Evolutionary conservation across 805 yeast species (phyloP), one percentile per base, ranked within the genome.

Genomic region (Yamadazyma akitaensis): DNA sequence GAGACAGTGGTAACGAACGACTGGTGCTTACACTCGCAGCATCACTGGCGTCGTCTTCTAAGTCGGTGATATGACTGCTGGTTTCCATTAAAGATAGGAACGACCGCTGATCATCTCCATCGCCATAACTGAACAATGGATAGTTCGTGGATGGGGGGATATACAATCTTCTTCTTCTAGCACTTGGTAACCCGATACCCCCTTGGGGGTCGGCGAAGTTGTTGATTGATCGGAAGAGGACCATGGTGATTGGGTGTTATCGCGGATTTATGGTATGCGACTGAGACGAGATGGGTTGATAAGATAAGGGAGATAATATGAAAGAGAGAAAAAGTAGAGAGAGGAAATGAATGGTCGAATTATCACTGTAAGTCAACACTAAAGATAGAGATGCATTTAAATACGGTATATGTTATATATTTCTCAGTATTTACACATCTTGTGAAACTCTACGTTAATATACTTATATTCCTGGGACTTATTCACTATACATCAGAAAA

Each of bases 141-240:
- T 56, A 58, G 37, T 71, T 66, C 6, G 77, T 72, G 6, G 74
- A 67, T 1, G 76, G 77, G 2, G 77, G 77, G 16, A 72, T 70
- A 54, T 60, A 72, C 17, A 72, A 57, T 37, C 72, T 55, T 47
- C 77, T 56, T 47, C 76, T 58, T 46, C 75, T 58, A 17, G 68
- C 69, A 9, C 65, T 66, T 2, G 67, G 60, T 11, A 65, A 42
- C 12, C 64, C 64, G 31, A 61, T 58, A 8, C 58, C 59, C 10
- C 64, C 61, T 41, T 61, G 61, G 26, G 76, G 73, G 52, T 69
- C 70, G 38, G 74, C 73, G 40, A 72, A 59, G 54, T 62, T 63
- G 52, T 72, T 72, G 42, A 72, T 69, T 7, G 66, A 53, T 44
- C 63, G 59, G 37, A 71, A 72, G 45, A 72, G 62, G 26, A 72